Conservation (phyloP, 108 stramenopile genomes). For the Schizochytrium sp. region DNA sequence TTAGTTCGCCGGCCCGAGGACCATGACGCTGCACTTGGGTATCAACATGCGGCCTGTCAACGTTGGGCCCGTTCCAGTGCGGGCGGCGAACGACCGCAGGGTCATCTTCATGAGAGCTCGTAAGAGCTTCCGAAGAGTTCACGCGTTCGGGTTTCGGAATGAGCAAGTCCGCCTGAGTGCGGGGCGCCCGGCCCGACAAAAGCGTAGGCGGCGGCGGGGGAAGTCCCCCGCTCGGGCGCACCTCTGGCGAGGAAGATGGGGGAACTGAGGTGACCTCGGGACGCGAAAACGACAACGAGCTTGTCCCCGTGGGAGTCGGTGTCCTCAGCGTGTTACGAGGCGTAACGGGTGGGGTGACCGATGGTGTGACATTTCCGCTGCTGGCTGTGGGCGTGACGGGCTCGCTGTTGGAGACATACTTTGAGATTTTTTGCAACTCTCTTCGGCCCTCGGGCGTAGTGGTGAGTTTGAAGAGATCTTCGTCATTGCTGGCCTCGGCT, state of each 20-base stretch:
- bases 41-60: too few species aligned
- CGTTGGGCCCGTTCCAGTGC: too few species aligned
- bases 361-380: neutral
- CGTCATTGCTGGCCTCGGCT: neutral
- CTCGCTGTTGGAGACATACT: neutral
- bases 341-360: neutral
- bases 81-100: too few species aligned
- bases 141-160: neutral
- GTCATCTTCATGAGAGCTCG: too few species aligned
- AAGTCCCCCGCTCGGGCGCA: neutral
- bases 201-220: neutral
- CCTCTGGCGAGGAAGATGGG: neutral
- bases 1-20: too few species aligned
- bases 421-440: neutral
- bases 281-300: neutral
- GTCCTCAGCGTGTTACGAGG: neutral
- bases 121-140: too few species aligned
- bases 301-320: neutral
- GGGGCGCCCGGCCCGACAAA: neutral
- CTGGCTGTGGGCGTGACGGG: neutral
- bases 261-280: neutral
- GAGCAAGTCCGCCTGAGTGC: neutral
- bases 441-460: neutral
- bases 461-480: neutral
- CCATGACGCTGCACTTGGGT: too few species aligned